phyloP scores from a whole-genome alignment of 768 basidiomycete species.

The Coprinopsis strossmayeri region DNA sequence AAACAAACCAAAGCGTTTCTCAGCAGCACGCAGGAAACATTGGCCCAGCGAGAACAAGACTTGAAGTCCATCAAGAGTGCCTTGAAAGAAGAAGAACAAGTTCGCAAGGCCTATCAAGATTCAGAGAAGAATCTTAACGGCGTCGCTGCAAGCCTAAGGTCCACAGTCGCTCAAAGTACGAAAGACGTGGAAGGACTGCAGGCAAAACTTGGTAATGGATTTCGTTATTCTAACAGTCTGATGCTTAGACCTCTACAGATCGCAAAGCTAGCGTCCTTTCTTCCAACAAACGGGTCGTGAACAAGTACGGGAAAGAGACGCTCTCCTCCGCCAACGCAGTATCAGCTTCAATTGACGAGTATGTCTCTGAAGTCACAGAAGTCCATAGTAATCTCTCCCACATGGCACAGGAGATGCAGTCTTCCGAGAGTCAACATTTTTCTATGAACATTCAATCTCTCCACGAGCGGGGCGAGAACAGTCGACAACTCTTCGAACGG shows the following conservation, averaged over 20 bases:
- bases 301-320: constrained; percentile 55
- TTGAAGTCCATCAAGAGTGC: constrained; percentile 50
- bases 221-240: neutral
- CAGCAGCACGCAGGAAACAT: constrained; percentile 39
- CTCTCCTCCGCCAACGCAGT: constrained; percentile 47
- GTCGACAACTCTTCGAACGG: constrained; percentile 43
- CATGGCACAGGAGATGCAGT: constrained; percentile 2
- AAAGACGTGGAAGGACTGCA: constrained; percentile 67
- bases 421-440: constrained; percentile 47
- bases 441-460: constrained; percentile 48
- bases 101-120: constrained; percentile 70
- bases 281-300: constrained; percentile 61
- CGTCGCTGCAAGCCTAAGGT: constrained; percentile 67
- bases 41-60: constrained; percentile 51
- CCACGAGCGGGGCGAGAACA: constrained; percentile 47
- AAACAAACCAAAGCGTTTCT: constrained; percentile 53
- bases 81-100: constrained; percentile 73
- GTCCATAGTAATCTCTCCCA: constrained; percentile 1
- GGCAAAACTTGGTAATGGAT: constrained; percentile 69
- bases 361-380: constrained; percentile 30
- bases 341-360: constrained; percentile 47
- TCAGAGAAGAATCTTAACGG: constrained; percentile 65
- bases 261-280: constrained; percentile 62
- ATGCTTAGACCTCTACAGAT: constrained; percentile 35
- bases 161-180: constrained; percentile 59